Evolutionary conservation across 2,329 filamentous ascomycete species (phyloP), one percentile per base, ranked within the genome.

Genomic region (Berkeleyomyces basicola): DNA sequence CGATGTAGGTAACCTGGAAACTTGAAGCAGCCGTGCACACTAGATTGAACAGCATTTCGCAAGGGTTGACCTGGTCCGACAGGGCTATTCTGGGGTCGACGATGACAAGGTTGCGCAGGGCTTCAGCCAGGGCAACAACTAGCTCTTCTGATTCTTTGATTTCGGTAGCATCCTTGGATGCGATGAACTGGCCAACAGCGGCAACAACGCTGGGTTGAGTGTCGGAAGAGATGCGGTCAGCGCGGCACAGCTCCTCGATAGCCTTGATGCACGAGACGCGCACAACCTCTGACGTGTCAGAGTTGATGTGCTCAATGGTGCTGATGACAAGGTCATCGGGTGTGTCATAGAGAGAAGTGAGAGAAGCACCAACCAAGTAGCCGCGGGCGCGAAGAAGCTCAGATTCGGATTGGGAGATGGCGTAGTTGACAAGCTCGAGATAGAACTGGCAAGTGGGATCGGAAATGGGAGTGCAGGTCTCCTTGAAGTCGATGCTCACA

Each of bases 181-280:
- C 81, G 67, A 97, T 80, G 73, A 91, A 99, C 43, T 86, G 77
- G 60, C 83, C 81, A 66, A 88, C 80, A 9, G 84, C 80, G n/a
- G 74, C 77, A 58, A 84, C 78, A 64, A 87, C 78, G 23, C 78
- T 75, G 0, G 77, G 68, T 70, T 96, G 90, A 55, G 76, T 77
- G 64, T 82, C 79, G 6, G 72, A 69, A 5, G 74, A 70, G 2
- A 80, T 75, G 77, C 77, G 69, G 73, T 79, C 71, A 72, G 79
- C 77, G 65, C 74, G 77, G 60, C 84, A 78, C 64, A 84, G 80
- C 14, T 80, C 79, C 69, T 96, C 90, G 43, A 96, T 75, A 1
- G 90, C 86, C 71, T 92, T 91, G 69, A 97, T 87, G 69, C 90
- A 95, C 23, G 92, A 85, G 16, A 96, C 91, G 72, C 93, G 89